Evolutionary conservation across 345 rosid species (phyloP).

Genomic region (Citrus trifoliata): DNA sequence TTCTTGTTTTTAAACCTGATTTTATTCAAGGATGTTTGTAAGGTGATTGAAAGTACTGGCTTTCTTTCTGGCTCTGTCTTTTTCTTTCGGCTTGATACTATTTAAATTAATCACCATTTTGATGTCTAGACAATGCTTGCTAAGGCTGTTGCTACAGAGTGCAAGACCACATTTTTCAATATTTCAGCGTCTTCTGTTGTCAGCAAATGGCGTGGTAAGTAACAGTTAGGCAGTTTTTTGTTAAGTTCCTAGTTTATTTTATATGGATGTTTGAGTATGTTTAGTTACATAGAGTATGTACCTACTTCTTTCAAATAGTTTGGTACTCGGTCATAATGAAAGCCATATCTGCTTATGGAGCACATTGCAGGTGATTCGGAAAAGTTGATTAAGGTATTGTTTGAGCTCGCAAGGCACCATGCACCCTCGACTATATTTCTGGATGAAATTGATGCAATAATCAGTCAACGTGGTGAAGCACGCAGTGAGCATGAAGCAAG

Average conservation of each 20-base stretch:
- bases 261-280: not conserved
- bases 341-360: conserved; percentile 16
- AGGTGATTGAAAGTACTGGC: not conserved
- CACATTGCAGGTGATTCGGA: conserved; percentile 85
- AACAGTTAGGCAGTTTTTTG: not conserved
- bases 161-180: conserved; percentile 96
- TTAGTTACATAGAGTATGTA: not conserved
- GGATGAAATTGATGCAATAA: conserved; percentile 96
- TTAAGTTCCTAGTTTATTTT: not conserved
- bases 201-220: conserved; percentile 97
- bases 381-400: conserved; percentile 85
- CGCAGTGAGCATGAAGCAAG: conserved; percentile 98
- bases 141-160: conserved; percentile 98
- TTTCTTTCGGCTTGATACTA: not conserved
- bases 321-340: not conserved
- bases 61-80: not conserved
- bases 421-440: conserved; percentile 96
- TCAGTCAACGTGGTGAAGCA: conserved; percentile 96
- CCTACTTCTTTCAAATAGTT: not conserved
- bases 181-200: conserved; percentile 98
- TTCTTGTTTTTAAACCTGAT: not conserved
- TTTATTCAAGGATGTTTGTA: not conserved
- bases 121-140: conserved; percentile 92
- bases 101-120: conserved; percentile 6
- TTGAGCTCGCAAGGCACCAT: conserved; percentile 96